These are phyloP conservation scores for Mycothermus thermophilus DNA, from an alignment of 495 filamentous ascomycete genomes.

Conservation along the genomic window DNA sequence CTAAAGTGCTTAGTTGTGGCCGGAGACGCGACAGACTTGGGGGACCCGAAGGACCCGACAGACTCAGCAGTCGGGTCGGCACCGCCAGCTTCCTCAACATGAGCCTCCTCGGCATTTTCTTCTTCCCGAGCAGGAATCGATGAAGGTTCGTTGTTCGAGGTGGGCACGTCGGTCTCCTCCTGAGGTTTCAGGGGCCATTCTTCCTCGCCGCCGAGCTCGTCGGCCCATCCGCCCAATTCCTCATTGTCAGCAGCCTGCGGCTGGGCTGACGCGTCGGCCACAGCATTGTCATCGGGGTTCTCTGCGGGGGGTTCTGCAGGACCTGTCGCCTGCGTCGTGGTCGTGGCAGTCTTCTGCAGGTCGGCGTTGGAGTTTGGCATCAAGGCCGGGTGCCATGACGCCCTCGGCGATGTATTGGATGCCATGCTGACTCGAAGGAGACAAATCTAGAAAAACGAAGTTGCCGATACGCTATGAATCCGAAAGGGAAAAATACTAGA, in stretches of 20 bases:
- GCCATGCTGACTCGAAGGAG: slow-evolving; percentile 25
- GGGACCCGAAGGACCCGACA: slow-evolving; percentile 9
- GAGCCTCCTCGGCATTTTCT: not conserved
- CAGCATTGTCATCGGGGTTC: too few species aligned
- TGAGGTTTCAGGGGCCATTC: too few species aligned
- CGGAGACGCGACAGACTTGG: slow-evolving; percentile 11
- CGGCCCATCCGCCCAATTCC: too few species aligned
- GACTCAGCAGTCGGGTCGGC: too few species aligned
- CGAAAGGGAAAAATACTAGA: slow-evolving; percentile 17
- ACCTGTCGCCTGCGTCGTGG: too few species aligned
- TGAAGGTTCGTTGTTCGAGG: slow-evolving; percentile 4
- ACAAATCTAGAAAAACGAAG: slow-evolving; percentile 15
- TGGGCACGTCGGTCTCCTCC: too few species aligned
- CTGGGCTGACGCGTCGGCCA: too few species aligned
- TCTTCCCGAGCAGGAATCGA: not conserved
- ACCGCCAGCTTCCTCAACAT: too few species aligned
- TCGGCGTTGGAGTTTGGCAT: slow-evolving; percentile 34
- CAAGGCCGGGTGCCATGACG: slow-evolving; percentile 42
- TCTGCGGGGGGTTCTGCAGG: too few species aligned
- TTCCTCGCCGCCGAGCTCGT: too few species aligned
- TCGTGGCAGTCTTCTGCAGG: too few species aligned
- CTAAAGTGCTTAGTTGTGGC: slow-evolving; percentile 33
- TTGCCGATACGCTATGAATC: slow-evolving; percentile 11
- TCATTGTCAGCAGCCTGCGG: too few species aligned
- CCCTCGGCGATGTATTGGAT: slow-evolving; percentile 26